Evolutionary conservation across 2,329 filamentous ascomycete genomes (phyloP).

Genomic region (Epichloe festucae): DNA sequence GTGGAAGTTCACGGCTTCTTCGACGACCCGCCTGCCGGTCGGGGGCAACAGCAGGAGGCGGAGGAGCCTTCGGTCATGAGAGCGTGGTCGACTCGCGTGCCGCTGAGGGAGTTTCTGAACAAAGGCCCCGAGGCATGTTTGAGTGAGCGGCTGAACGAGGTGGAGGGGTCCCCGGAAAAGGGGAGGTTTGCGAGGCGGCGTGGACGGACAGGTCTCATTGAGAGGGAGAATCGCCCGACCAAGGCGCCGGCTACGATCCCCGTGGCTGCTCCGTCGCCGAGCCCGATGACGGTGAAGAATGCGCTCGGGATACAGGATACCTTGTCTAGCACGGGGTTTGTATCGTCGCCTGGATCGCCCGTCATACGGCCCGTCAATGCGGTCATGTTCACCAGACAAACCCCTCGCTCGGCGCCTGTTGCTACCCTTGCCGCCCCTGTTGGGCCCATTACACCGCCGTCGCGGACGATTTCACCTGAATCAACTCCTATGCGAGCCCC

Average conservation of each 20-base stretch:
- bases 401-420: not conserved
- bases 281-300: slow-evolving; percentile 14
- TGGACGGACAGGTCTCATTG: slow-evolving; percentile 15
- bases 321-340: slow-evolving; percentile 4
- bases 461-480: slow-evolving; percentile 15
- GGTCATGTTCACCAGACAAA: not conserved
- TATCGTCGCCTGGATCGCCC: slow-evolving; percentile 18
- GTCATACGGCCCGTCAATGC: slow-evolving; percentile 18
- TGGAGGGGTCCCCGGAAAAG: slow-evolving; percentile 19
- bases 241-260: not conserved
- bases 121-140: slow-evolving; percentile 44
- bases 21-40: slow-evolving; percentile 27
- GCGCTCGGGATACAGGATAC: slow-evolving; percentile 22
- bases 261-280: slow-evolving; percentile 1
- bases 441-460: slow-evolving; percentile 12
- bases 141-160: slow-evolving; percentile 35
- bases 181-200: slow-evolving; percentile 16
- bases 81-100: slow-evolving; percentile 36
- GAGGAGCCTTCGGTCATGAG: slow-evolving; percentile 22
- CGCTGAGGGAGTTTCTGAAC: slow-evolving; percentile 39
- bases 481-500: slow-evolving; percentile 18
- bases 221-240: slow-evolving; percentile 5
- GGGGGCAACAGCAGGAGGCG: not conserved
- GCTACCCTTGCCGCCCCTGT: not conserved
- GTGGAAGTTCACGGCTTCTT: slow-evolving; percentile 48